Evolutionary conservation across 2,329 filamentous ascomycete genomes (phyloP).

Genomic region (Pestalotiopsis fici): DNA sequence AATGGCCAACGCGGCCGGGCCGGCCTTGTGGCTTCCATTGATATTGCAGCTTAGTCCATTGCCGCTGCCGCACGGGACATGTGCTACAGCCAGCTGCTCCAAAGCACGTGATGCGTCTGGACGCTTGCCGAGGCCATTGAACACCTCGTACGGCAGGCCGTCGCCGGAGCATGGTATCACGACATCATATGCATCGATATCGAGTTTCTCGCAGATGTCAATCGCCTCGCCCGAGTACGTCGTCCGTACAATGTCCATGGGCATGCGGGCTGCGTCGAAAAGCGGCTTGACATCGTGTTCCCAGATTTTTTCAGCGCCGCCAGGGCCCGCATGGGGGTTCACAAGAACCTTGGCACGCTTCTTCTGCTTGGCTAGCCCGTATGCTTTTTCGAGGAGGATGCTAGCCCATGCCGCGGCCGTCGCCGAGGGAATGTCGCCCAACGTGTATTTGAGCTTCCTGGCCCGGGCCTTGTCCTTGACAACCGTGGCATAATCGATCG

Average conservation of each 20-base stretch:
- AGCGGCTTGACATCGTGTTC: constrained; percentile 76
- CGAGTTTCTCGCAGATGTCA: constrained; percentile 73
- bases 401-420: constrained; percentile 63
- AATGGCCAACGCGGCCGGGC: constrained; percentile 76
- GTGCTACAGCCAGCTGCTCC: constrained; percentile 75
- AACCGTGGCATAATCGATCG: constrained; percentile 70
- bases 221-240: constrained; percentile 74
- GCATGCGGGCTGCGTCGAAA: constrained; percentile 78
- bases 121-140: constrained; percentile 85
- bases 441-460: constrained; percentile 60
- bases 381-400: constrained; percentile 68
- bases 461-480: constrained; percentile 63
- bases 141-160: constrained; percentile 88
- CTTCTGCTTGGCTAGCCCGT: constrained; percentile 64
- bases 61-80: constrained; percentile 89
- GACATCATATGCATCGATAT: constrained; percentile 80
- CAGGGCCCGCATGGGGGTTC: constrained; percentile 89
- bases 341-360: constrained; percentile 87
- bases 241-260: constrained; percentile 73
- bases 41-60: constrained; percentile 93
- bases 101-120: constrained; percentile 75
- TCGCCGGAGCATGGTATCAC: constrained; percentile 91
- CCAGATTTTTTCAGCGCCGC: constrained; percentile 73
- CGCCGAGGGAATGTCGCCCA: constrained; percentile 40
- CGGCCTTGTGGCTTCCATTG: constrained; percentile 76